Evolutionary conservation across 805 yeast species (phyloP).

Genomic region (Spathaspora sp.): DNA sequence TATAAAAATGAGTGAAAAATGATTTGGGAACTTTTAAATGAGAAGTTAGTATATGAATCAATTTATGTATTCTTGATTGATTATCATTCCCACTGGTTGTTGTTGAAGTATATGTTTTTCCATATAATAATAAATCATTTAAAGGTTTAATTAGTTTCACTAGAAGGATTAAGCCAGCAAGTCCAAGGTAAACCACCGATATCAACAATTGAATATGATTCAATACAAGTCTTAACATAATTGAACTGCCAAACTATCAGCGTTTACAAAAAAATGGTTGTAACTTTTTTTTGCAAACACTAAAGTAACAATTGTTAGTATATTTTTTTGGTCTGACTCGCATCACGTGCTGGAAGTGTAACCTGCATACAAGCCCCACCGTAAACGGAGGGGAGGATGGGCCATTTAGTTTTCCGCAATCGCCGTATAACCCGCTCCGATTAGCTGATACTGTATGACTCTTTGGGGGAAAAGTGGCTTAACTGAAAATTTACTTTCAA

Average conservation of each 20-base stretch:
- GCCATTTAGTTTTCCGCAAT: not conserved
- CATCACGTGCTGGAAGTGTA: not conserved
- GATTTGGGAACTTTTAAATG: constrained; percentile 55
- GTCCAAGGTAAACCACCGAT: not conserved
- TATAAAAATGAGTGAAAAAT: constrained; percentile 63
- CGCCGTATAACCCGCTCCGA: not conserved
- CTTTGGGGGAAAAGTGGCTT: not conserved
- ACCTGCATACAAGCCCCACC: not conserved
- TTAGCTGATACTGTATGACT: not conserved
- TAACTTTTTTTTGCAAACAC: too few species aligned
- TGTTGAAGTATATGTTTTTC: constrained; percentile 12
- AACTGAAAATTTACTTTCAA: not conserved
- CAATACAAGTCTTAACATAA: not conserved
- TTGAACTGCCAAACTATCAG: not conserved
- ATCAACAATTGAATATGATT: not conserved
- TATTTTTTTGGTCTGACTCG: too few species aligned
- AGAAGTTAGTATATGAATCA: constrained; percentile 10
- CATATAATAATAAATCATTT: constrained; percentile 18
- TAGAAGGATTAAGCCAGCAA: constrained; percentile 9
- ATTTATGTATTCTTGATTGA: not conserved
- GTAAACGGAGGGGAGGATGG: not conserved
- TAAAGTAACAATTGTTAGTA: too few species aligned
- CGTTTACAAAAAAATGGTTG: not conserved
- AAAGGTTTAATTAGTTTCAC: constrained; percentile 14
- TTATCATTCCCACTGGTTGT: not conserved